Evolutionary conservation across 2,329 filamentous ascomycete species (phyloP), one percentile per base, ranked within the genome.

Genomic region (Lomentospora prolificans): DNA sequence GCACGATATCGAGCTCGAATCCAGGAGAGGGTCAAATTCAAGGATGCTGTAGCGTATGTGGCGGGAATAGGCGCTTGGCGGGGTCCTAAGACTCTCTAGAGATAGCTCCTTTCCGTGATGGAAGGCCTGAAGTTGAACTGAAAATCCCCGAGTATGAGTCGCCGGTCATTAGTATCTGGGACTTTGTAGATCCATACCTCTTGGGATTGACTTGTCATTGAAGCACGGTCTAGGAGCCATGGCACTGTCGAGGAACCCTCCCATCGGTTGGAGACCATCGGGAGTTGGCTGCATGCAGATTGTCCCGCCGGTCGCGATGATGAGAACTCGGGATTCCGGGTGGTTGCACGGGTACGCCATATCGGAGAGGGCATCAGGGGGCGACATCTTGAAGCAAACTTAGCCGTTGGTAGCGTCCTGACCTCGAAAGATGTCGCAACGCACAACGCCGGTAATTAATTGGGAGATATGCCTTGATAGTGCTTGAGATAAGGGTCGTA

Each of bases 241-340:
- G 63, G 89, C 90, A 61, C 83, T 83, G 63, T 94, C 81, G 48
- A 95, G 75, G 67, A 96, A 96, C 3, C 87, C 86, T 63, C 82
- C 75, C 56, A 88, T 87, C 4, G 91, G 91, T 33, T 94, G 78
- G 55, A 95, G 82, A 1, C 91, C 91, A 61, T 90, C 82, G 7
- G 81, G 79, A 8, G 89, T 90, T 55, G 84, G 85, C 66, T 86
- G 84, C 91, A 96, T 96, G 72, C 90, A 96, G 64, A 96, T 96
- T 5, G 87, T 90, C 48, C 87, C 87, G 58, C 89, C 90, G 10
- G 91, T 96, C 75, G 95, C 92, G 69, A 96, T 89, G 64, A 96
- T 87, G 61, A 96, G 77, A 10, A 96, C 87, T 57, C 88, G 79
- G 24, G 89, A 89, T 68, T 95, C 89, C 9, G 86, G 86, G 17